phyloP scores from a whole-genome alignment of 2,329 filamentous ascomycete genomes.

The Blastomyces emzantsi region DNA sequence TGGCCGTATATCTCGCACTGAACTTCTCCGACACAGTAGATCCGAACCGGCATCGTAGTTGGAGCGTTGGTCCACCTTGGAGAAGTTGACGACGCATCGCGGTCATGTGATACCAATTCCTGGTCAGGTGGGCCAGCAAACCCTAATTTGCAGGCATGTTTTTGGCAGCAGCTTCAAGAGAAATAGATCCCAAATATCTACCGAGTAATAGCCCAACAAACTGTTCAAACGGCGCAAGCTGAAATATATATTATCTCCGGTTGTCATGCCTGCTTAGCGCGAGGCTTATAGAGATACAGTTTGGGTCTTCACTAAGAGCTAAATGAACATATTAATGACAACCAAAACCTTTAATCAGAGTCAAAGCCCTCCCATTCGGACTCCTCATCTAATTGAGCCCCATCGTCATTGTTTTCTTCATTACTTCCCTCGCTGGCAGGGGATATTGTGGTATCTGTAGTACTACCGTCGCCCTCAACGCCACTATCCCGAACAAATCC shows the following conservation, averaged over 20 bases:
- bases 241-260: background rate
- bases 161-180: too few species aligned
- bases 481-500: conserved; percentile 60
- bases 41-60: too few species aligned
- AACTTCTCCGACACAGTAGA: background rate
- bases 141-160: background rate
- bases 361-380: conserved; percentile 40
- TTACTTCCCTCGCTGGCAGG: background rate
- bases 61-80: background rate
- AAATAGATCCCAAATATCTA: background rate
- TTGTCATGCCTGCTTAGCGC: background rate
- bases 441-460: conserved; percentile 8
- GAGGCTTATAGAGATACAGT: background rate
- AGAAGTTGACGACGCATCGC: background rate
- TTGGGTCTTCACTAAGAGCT: background rate
- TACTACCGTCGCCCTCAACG: conserved; percentile 19
- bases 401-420: background rate
- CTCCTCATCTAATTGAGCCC: conserved; percentile 17
- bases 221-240: background rate
- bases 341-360: conserved; percentile 24
- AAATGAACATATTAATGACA: too few species aligned
- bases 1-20: background rate
- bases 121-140: background rate
- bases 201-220: background rate
- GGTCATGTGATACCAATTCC: background rate